Evolutionary conservation across 2,329 filamentous ascomycete genomes (phyloP).

Genomic region (Xylaria sp.): DNA sequence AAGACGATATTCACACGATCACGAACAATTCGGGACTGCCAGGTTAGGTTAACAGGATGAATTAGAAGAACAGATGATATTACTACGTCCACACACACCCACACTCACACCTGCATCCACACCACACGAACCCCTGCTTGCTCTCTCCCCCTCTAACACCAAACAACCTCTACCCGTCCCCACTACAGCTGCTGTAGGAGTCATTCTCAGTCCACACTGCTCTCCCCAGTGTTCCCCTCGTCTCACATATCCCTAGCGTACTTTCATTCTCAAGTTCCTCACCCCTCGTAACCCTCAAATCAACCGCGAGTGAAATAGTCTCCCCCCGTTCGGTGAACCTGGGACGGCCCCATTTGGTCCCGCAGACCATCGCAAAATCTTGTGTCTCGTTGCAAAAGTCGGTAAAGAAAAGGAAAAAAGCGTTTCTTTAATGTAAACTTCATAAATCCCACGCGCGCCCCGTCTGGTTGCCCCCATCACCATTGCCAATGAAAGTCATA

Average conservation of each 20-base stretch:
- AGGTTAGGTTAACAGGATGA: no score
- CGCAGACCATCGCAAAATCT: neutral
- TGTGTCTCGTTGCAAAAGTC: slow-evolving; percentile 14
- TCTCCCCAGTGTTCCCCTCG: neutral
- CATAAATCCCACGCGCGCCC: slow-evolving; percentile 12
- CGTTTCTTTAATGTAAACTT: slow-evolving; percentile 13
- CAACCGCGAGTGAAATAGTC: slow-evolving; percentile 8
- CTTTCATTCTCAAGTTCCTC: slow-evolving; percentile 7
- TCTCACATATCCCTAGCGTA: neutral
- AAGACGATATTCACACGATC: no score
- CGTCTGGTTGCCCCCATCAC: slow-evolving; percentile 15
- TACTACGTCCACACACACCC: no score
- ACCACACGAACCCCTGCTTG: neutral
- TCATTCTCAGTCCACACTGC: slow-evolving; percentile 22
- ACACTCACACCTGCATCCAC: no score
- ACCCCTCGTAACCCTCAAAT: slow-evolving; percentile 4
- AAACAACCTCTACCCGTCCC: neutral
- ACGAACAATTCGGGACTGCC: no score
- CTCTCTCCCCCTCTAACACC: neutral
- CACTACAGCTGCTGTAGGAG: slow-evolving; percentile 24
- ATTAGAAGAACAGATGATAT: no score
- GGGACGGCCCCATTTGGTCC: neutral
- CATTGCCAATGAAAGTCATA: slow-evolving; percentile 24
- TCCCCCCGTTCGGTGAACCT: slow-evolving; percentile 2
- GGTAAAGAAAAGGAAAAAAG: slow-evolving; percentile 9